Evolutionary conservation across 2,329 filamentous ascomycete genomes (phyloP), one percentile per base, ranked within the genome.

Genomic region (Zasmidium cellare): DNA sequence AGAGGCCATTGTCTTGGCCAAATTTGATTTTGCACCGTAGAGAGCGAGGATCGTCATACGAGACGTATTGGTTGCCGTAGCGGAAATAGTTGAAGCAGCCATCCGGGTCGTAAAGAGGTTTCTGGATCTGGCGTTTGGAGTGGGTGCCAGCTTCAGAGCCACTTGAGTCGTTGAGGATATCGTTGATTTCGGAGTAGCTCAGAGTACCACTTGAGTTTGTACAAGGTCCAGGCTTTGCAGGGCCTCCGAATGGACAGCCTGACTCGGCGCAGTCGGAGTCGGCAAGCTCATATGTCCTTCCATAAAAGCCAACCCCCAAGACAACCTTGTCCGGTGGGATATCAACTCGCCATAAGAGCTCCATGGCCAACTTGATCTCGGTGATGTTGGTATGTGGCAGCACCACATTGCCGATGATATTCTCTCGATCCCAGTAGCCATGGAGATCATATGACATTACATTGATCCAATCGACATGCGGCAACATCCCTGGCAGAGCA

Each of bases 241-340:
- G 59, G 12, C 48, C 58, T 11, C 19, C 51, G 52, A 68, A 68
- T n/a, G 41, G 3, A 56, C 68, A 67, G 11, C 62, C 59, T 22
- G 67, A 53, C 3, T 20, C 51, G 3, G 25, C 56, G 54, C 68
- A 68, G n/a, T 45, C 45, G 2, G 66, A 28, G 53, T 70, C 58
- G 1, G 49, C 46, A 3, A 74, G 38, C 0, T 66, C 71, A 55
- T 73, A 76, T 1, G 65, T 65, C 2, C 74, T 69, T 3, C 79
- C 77, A 60, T 83, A 83, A 57, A 79, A 82, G 2, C 71, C 77
- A 2, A 78, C 31, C 1, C 81, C 81, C 7, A 84, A 54, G 2
- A 66, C 69, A 3, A 84, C 62, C 54, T 80, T 78, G 0, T 59
- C 48, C 0, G 81, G 71, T 0, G 69, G 61, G 1, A 84, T 66